phyloP scores from a whole-genome alignment of 2,329 filamentous ascomycete species.

The Emmonsiellopsis sp. region DNA sequence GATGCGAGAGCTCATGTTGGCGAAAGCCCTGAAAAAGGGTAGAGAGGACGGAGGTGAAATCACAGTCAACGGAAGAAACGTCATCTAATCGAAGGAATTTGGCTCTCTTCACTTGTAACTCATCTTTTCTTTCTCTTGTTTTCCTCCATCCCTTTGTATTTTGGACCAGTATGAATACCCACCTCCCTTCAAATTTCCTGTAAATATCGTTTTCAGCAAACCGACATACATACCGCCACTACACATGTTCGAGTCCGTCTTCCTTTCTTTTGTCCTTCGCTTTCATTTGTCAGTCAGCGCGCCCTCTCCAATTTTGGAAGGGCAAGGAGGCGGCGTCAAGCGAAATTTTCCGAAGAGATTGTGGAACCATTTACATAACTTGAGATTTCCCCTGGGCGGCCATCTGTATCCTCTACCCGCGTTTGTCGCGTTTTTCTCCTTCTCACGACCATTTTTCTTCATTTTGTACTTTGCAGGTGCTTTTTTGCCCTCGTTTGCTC shows the following conservation, averaged over 20 bases:
- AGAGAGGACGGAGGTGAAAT: slow-evolving; percentile 21
- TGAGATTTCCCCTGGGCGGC: no score
- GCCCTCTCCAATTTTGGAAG: not conserved
- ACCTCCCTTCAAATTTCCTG: not conserved
- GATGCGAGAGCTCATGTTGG: slow-evolving; percentile 44
- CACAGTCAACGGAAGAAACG: slow-evolving; percentile 20
- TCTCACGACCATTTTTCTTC: not conserved
- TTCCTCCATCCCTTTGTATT: not conserved
- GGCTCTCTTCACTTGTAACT: no score
- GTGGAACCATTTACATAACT: no score
- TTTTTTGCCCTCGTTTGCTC: no score
- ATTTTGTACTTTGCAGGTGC: not conserved
- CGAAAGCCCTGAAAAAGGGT: slow-evolving; percentile 28
- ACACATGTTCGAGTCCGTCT: not conserved
- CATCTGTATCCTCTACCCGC: no score
- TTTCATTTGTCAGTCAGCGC: not conserved
- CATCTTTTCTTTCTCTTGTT: not conserved
- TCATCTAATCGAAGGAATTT: slow-evolving; percentile 13
- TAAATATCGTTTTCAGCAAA: slow-evolving; percentile 1
- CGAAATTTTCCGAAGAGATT: no score
- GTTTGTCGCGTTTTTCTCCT: no score
- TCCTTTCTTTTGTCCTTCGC: not conserved
- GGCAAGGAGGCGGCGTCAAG: no score
- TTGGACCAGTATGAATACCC: not conserved
- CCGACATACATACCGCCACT: not conserved